Base-by-base conservation (phyloP, 2,329 filamentous ascomycete genomes). In the Calonectria pauciramosa region DNA sequence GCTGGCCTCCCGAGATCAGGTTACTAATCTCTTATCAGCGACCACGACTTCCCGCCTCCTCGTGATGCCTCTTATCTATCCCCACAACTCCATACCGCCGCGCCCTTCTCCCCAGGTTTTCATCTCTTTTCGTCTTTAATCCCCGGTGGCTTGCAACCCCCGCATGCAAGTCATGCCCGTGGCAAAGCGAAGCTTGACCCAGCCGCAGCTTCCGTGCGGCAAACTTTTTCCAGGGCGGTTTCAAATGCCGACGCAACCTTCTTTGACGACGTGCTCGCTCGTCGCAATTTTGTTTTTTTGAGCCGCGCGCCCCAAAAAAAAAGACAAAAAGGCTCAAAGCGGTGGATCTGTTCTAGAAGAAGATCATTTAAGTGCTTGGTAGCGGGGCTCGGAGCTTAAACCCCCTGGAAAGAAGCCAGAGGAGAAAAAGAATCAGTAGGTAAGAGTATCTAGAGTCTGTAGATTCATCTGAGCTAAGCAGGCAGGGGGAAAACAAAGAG, bases 61-160 rank as follows among this genome's bases (percentile, higher is more conserved):
- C 30, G 41, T 51, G 68, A 70, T 59, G 59, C 56, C 56, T 72
- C 66, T 73, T 66, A 69, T 69, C 66, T 70, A 66, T 59, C 59
- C 71, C 71, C 59, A 47, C 56, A 69, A 59, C 54, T 8, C 34
- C 38, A 16, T 30, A 36, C 47, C 38, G 36, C n/a, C 44, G 20
- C 20, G 4, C 56, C 54, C 41, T 64, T 56, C 71, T 73, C 71
- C 71, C 71, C 71, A 73, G 71, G 66, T 63, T 63, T 63, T 44
- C 16, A 26, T 20, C 52, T 56, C 28, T 18, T 60, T 64, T 47
- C 20, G 44, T 47, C 44, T 70, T 73, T 70, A 66, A 41, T 44
- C 56, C 59, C 66, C 36, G 66, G 41, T 38, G 38, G 30, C 66
- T 38, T 51, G 56, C 51, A 38, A 65, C 56, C 56, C 56, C 66